Base-by-base conservation (phyloP, 306 rosid genomes). In the Chamaecrista fasciculata region DNA sequence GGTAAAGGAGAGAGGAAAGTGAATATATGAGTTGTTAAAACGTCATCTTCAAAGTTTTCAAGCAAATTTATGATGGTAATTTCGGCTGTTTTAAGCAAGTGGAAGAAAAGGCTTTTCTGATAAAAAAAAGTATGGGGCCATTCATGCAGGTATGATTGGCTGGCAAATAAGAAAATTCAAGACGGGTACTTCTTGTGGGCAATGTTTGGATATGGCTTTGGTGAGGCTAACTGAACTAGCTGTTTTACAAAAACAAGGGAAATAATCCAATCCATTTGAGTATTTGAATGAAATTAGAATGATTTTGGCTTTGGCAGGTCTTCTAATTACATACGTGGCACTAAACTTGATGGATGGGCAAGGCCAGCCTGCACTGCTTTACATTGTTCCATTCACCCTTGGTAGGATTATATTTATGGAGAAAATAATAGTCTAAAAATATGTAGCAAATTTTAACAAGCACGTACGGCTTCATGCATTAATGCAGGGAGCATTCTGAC, bases 291-390 rank as follows among this genome's bases (percentile, higher is more conserved):
- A 60, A 46, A n/a, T n/a, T n/a, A 20, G 5, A 19, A 20, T 16
- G 16, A 11, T 15, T 25, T 42, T 50, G 23, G 31, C 60, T 62
- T 15, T 76, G 34, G 40, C 80, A 95, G 97, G 97, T 80, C 99
- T 95, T 67, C 83, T 95, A 39, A 71, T 95, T 50, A 95, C 99
- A 3, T 89, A 95, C 6, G 89, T 95, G 74, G 99, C 99, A 29
- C 83, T 95, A 51, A 91, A 89, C 88, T 84, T 95, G 87, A 95
- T 95, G 99, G 96, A 91, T 14, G 99, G 99, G 36, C 96, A 89
- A 44, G 99, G 99, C 58, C 99, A 95, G 75, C 99, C 96, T 0
- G 99, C 99, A n/a, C 85, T 95, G 37, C 85, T 95, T 63, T 91
- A 95, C 85, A 89, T 95, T 7, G 96, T 95, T 57, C 99, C 99